phyloP scores from a whole-genome alignment of 164 flowering plant genomes.

The Chimonanthus praecox region DNA sequence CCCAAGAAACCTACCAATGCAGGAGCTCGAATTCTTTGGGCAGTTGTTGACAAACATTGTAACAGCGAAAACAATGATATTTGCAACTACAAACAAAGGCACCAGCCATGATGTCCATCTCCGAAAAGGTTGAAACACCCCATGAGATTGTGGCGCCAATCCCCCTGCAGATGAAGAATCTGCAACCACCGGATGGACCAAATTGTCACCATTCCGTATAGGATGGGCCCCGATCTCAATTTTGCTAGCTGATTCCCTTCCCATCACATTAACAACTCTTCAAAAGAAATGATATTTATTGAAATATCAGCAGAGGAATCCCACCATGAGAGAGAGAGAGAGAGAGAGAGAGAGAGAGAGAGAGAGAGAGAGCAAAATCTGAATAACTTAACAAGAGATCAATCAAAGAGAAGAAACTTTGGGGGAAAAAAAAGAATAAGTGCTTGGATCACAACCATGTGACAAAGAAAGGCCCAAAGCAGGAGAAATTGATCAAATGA shows the following conservation, averaged over 20 bases:
- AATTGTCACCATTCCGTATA: conserved; percentile 15
- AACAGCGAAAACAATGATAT: conserved; percentile 36
- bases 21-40: conserved; percentile 38
- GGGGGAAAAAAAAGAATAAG: background rate
- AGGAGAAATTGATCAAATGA: background rate
- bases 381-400: background rate
- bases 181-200: conserved; percentile 22
- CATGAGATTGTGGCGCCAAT: background rate
- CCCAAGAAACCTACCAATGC: conserved; percentile 38
- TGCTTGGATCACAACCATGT: background rate
- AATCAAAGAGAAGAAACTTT: background rate
- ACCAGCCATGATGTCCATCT: conserved; percentile 68
- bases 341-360: background rate
- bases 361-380: background rate
- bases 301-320: conserved; percentile 1
- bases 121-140: conserved; percentile 26
- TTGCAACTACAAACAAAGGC: conserved; percentile 40
- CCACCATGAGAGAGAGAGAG: background rate
- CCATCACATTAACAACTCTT: conserved; percentile 12
- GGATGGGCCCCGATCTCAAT: conserved; percentile 26
- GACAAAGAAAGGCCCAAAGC: background rate
- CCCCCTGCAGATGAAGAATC: conserved; percentile 4
- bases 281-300: background rate
- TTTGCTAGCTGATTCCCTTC: conserved; percentile 20
- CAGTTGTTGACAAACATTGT: conserved; percentile 61